A percentile compares a stretch with the other conserved stretches of the same genome.
Conservation (phyloP, 2,329 filamentous ascomycete genomes). For the Colletotrichum sp. region DNA sequence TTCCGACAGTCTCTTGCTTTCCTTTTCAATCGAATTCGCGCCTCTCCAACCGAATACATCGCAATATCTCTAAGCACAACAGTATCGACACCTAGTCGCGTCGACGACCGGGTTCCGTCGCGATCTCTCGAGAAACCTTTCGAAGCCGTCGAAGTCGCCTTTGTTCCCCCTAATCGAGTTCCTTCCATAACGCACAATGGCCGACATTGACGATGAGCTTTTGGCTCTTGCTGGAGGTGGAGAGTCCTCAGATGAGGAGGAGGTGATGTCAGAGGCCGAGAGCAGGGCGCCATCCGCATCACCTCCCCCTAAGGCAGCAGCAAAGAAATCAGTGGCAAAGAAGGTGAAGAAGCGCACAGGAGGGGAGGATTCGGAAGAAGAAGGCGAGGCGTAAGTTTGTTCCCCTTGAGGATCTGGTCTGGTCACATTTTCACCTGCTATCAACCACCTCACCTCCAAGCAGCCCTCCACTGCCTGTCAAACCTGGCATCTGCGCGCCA, state of each 20-base stretch:
- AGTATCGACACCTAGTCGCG: neutral
- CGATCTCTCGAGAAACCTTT: neutral
- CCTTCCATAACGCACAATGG: constrained; percentile 61
- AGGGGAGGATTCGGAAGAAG: constrained; percentile 74
- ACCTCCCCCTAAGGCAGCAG: constrained; percentile 43
- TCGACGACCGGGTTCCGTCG: neutral
- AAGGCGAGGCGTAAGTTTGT: constrained; percentile 79
- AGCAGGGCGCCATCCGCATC: constrained; percentile 62
- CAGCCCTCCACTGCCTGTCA: neutral
- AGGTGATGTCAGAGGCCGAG: constrained; percentile 54
- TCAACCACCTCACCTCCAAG: neutral
- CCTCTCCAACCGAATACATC: neutral
- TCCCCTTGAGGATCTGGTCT: neutral
- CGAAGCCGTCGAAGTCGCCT: neutral
- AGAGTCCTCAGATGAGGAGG: constrained; percentile 65
- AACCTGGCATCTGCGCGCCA: neutral
- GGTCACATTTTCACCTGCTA: neutral
- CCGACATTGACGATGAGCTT: constrained; percentile 90
- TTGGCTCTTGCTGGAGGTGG: constrained; percentile 89
- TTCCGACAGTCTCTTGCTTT: neutral
- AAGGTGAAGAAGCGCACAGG: constrained; percentile 57
- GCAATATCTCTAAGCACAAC: neutral
- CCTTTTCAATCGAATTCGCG: neutral
- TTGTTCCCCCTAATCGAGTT: neutral
- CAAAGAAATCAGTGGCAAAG: constrained; percentile 42